Evolutionary conservation across 345 rosid species (phyloP).

Genomic region (Salix arbutifolia): DNA sequence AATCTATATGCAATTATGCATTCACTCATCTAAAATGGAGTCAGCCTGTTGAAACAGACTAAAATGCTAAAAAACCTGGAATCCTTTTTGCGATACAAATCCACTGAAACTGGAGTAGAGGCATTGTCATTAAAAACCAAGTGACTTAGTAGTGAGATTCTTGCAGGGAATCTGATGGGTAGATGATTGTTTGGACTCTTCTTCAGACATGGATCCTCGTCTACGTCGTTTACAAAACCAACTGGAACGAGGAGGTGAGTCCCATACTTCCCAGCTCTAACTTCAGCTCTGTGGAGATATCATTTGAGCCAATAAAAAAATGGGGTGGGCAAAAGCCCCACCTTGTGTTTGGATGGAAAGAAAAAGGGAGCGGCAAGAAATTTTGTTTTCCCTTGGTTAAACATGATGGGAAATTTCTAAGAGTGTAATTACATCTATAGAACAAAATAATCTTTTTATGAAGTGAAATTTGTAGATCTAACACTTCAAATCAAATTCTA

Average conservation of each 20-base stretch:
- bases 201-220: conserved; percentile 75
- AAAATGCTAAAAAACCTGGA: no score
- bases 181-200: conserved; percentile 74
- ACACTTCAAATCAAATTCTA: not conserved
- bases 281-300: not conserved
- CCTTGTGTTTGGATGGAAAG: not conserved
- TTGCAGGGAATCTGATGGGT: conserved; percentile 86
- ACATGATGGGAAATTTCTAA: not conserved
- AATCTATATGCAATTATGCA: no score
- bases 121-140: not conserved
- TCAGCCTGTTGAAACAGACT: no score
- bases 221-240: conserved; percentile 53
- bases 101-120: not conserved
- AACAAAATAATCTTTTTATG: not conserved
- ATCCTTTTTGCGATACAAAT: no score
- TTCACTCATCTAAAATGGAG: no score
- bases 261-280: not conserved
- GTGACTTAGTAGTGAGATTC: no score
- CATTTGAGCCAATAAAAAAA: no score
- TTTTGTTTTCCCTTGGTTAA: not conserved
- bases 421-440: not conserved
- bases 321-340: not conserved
- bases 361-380: not conserved
- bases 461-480: not conserved
- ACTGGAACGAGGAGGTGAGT: conserved; percentile 82